phyloP scores from a whole-genome alignment of 441 rosid species.

The Syzygium malaccense region DNA sequence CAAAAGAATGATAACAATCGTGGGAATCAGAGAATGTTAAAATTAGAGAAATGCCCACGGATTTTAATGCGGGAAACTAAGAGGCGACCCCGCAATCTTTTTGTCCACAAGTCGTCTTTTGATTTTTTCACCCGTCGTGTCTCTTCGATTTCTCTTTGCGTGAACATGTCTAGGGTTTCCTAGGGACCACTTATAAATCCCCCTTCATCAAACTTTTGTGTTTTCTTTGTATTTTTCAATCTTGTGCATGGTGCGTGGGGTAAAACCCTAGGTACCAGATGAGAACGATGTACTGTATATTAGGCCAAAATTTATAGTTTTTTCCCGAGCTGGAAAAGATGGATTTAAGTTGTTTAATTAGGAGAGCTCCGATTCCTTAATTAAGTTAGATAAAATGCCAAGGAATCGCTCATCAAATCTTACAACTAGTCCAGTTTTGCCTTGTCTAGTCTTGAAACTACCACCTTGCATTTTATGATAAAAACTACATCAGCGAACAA shows the following conservation, averaged over 20 bases:
- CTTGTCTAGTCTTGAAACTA: not conserved
- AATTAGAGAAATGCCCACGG: not conserved
- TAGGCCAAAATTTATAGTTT: not conserved
- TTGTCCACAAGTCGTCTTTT: not conserved
- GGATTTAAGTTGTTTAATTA: not conserved
- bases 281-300: not conserved
- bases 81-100: not conserved
- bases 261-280: not conserved
- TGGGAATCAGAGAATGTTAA: not conserved
- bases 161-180: not conserved
- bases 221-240: not conserved
- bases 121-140: not conserved
- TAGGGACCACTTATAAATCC: not conserved
- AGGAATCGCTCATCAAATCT: not conserved
- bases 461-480: not conserved
- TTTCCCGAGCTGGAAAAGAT: not conserved
- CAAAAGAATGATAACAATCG: not conserved
- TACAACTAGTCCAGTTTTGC: not conserved
- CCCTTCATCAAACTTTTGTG: not conserved
- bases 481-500: not conserved
- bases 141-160: not conserved
- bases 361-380: not conserved
- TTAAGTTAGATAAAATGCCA: not conserved
- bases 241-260: not conserved
- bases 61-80: not conserved